Conservation (phyloP, 306 rosid species). For the Oemleria cerasiformis region DNA sequence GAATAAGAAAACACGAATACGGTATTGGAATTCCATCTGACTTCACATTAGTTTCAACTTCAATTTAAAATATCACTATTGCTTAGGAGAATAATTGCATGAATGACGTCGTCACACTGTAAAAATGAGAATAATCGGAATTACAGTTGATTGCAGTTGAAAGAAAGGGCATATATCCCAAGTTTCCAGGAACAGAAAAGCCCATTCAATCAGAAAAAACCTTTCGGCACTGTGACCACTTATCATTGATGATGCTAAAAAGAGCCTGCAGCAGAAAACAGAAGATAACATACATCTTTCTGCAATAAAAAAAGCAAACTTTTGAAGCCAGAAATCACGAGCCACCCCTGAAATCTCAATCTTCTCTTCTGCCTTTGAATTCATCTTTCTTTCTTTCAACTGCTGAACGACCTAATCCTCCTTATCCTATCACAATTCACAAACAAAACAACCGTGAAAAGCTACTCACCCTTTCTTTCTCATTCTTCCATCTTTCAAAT, state of each 20-base stretch:
- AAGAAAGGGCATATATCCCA: constrained; percentile 39
- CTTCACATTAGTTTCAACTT: too few species aligned
- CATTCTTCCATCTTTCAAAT: constrained; percentile 28
- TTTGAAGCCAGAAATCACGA: constrained; percentile 82
- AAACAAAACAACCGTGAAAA: constrained; percentile 48
- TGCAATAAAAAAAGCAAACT: constrained; percentile 29
- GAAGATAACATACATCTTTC: constrained; percentile 34
- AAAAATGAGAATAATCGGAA: constrained; percentile 23
- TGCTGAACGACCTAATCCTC: constrained; percentile 69
- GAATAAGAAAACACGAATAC: too few species aligned
- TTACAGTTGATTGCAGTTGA: constrained; percentile 34
- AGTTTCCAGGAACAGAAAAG: constrained; percentile 20
- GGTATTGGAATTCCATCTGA: too few species aligned
- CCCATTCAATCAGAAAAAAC: constrained; percentile 13
- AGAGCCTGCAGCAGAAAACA: constrained; percentile 39
- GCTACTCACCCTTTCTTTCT: constrained; percentile 28
- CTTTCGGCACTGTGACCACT: constrained; percentile 56
- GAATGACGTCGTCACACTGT: neutral
- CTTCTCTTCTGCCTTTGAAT: constrained; percentile 40
- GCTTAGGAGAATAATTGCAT: too few species aligned
- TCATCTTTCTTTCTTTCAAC: constrained; percentile 52
- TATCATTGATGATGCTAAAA: constrained; percentile 51
- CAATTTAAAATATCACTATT: too few species aligned
- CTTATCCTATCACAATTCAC: constrained; percentile 43
- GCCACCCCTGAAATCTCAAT: constrained; percentile 56